A percentile compares a stretch with the other conserved stretches of the same genome.
Conservation (phyloP, 768 basidiomycete genomes). For the Leccinum barrowsii region DNA sequence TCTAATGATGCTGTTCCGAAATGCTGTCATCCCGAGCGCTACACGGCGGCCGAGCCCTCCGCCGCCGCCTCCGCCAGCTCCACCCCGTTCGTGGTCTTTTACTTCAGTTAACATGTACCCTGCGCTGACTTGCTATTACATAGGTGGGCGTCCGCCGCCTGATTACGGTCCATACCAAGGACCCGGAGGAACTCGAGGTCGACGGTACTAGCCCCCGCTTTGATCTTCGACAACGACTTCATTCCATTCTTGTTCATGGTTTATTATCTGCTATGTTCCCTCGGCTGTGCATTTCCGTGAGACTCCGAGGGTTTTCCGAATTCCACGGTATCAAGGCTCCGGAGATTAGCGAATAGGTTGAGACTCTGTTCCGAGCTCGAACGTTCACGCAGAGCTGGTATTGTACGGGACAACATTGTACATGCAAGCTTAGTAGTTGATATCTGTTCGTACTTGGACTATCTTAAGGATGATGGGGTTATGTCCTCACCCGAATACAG, state of each 20-base stretch:
- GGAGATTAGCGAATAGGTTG: not conserved
- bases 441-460: not conserved
- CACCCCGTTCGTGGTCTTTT: constrained; percentile 33
- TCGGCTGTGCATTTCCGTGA: constrained; percentile 1
- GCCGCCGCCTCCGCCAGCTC: constrained; percentile 49
- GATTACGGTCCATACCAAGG: constrained; percentile 87
- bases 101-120: not conserved
- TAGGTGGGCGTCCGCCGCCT: constrained; percentile 73
- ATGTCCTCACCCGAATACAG: too few relatives aligned
- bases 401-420: not conserved
- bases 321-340: not conserved
- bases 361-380: not conserved
- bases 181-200: constrained; percentile 48
- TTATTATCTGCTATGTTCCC: constrained; percentile 10
- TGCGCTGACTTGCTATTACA: constrained; percentile 4
- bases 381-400: not conserved
- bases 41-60: constrained; percentile 50
- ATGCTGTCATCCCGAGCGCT: constrained; percentile 73
- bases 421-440: not conserved
- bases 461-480: not conserved
- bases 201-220: constrained; percentile 34
- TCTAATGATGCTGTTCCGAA: constrained; percentile 79
- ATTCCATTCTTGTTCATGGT: constrained; percentile 13
- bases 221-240: not conserved
- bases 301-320: not conserved